phyloP scores from a whole-genome alignment of 140 eudicot species.

The Erigeron philadelphicus region DNA sequence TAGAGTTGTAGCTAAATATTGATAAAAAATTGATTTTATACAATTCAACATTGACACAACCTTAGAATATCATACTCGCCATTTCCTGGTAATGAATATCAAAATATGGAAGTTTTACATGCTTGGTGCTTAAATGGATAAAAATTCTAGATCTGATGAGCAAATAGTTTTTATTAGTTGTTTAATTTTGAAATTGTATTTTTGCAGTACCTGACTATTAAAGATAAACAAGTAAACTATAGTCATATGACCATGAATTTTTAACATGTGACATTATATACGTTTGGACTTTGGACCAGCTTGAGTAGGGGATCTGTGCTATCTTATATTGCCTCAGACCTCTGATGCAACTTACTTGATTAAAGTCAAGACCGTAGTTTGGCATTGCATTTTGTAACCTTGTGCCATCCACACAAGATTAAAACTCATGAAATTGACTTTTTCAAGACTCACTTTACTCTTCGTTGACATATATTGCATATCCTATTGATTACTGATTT shows the following conservation, averaged over 20 bases:
- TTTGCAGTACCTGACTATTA: background rate
- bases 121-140: slow-evolving; percentile 14
- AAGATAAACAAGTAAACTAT: background rate
- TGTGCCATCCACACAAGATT: too few relatives aligned
- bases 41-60: background rate
- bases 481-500: background rate
- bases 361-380: background rate
- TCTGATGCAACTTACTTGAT: background rate
- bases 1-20: too few relatives aligned
- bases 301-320: background rate
- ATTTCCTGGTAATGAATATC: background rate
- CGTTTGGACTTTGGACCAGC: background rate
- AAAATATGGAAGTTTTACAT: background rate
- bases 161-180: background rate
- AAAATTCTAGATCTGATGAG: background rate
- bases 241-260: slow-evolving; percentile 4
- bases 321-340: background rate
- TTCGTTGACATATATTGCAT: background rate
- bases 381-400: background rate
- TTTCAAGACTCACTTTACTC: too few relatives aligned
- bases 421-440: too few relatives aligned
- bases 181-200: background rate
- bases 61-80: slow-evolving; percentile 2
- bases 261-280: background rate
- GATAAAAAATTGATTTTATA: background rate